phyloP scores from a whole-genome alignment of 2,329 filamentous ascomycete genomes.

The Didymella keratinophila region DNA sequence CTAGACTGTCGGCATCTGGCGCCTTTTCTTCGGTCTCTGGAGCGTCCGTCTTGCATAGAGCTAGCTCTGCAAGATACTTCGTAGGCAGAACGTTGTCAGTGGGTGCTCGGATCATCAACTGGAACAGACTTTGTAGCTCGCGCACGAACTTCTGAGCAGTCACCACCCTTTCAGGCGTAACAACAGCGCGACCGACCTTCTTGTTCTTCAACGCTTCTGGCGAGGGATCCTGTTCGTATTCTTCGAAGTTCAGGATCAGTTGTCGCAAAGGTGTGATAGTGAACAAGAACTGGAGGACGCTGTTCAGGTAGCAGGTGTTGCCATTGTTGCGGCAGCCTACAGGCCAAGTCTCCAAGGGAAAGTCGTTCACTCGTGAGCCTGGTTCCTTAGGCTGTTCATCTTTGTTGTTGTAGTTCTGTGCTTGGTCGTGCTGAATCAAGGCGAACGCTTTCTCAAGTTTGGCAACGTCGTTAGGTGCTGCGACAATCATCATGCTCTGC shows the following conservation, averaged over 20 bases:
- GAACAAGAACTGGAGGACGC: slow-evolving; percentile 93
- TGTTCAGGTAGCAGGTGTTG: slow-evolving; percentile 98
- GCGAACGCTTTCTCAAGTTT: slow-evolving; percentile 57
- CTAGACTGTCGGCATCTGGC: slow-evolving; percentile 52
- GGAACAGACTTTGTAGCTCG: slow-evolving; percentile 75
- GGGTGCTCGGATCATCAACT: slow-evolving; percentile 70
- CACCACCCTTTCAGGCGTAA: slow-evolving; percentile 66
- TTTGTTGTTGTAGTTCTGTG: slow-evolving; percentile 32
- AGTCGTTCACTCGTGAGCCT: slow-evolving; percentile 31
- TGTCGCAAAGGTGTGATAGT: slow-evolving; percentile 83
- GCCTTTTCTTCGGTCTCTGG: slow-evolving; percentile 45
- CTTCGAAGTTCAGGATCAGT: slow-evolving; percentile 78
- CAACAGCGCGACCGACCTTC: slow-evolving; percentile 75
- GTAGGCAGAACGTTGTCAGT: slow-evolving; percentile 72
- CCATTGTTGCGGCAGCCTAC: slow-evolving; percentile 92
- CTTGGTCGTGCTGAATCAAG: slow-evolving; percentile 53
- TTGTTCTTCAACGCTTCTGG: slow-evolving; percentile 70
- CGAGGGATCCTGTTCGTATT: slow-evolving; percentile 72
- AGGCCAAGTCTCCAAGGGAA: slow-evolving; percentile 66
- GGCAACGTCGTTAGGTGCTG: slow-evolving; percentile 56
- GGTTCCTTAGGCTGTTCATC: slow-evolving; percentile 20
- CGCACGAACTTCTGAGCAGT: slow-evolving; percentile 77
- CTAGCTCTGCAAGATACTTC: slow-evolving; percentile 80
- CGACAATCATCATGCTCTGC: slow-evolving; percentile 38
- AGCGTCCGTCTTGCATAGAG: slow-evolving; percentile 69